A percentile compares a stretch with the other conserved stretches of the same genome.
phyloP scores from a whole-genome alignment of 768 basidiomycete genomes.

The Boletus sp. region DNA sequence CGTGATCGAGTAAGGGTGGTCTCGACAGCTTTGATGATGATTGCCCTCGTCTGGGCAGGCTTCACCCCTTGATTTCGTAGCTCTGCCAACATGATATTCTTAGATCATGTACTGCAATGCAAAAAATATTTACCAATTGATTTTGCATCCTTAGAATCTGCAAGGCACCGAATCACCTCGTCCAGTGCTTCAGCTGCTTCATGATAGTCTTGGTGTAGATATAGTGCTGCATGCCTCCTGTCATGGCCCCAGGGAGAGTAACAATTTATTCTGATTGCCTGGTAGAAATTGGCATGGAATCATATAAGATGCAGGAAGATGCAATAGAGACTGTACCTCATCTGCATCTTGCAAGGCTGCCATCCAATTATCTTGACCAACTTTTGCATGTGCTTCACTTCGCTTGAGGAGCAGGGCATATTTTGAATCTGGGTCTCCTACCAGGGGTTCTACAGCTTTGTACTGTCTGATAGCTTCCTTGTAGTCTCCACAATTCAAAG shows the following conservation, averaged over 20 bases:
- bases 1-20: not conserved
- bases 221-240: not conserved
- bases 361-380: not conserved
- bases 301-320: not conserved
- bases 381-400: conserved; percentile 5
- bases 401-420: conserved; percentile 11
- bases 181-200: not conserved
- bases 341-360: conserved; percentile 13
- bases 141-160: not conserved
- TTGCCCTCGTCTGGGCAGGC: not conserved
- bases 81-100: not conserved
- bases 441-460: conserved; percentile 7
- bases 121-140: not conserved
- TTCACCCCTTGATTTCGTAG: conserved; percentile 6
- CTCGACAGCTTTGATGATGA: not conserved
- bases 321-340: not conserved
- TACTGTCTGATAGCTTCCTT: conserved; percentile 14
- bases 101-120: not conserved
- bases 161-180: not conserved
- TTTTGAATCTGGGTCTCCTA: not conserved
- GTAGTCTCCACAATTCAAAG: conserved; percentile 1
- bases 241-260: not conserved
- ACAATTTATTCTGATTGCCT: not conserved
- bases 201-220: not conserved
- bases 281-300: not conserved